Percentiles rank a stretch among this genome's conserved stretches.
These are phyloP conservation scores for Tulasnella sp. DNA, from an alignment of 768 basidiomycete genomes.

Conservation along the genomic window DNA sequence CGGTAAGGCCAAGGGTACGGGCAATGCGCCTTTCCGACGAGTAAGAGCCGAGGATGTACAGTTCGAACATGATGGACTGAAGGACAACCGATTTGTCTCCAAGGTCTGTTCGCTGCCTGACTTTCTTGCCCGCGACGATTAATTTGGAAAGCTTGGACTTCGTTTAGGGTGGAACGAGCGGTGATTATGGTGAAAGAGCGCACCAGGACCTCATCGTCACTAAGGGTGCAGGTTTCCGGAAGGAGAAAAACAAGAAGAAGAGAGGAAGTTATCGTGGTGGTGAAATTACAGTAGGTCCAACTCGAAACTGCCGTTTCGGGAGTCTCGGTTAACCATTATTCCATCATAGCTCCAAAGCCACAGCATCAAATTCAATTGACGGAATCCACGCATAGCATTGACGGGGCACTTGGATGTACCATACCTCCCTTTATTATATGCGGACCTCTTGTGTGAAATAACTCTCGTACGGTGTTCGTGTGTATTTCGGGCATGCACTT, in stretches of 20 bases:
- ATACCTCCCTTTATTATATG: too few relatives aligned
- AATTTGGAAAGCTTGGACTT: conserved; percentile 26
- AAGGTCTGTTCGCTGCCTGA: conserved; percentile 56
- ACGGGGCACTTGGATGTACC: too few relatives aligned
- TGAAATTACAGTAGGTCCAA: conserved; percentile 78
- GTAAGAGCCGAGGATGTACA: conserved; percentile 67
- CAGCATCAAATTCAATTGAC: conserved; percentile 76
- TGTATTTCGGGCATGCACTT: neutral
- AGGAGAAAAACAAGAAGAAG: conserved; percentile 99
- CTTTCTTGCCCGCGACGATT: neutral
- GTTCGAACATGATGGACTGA: conserved; percentile 53
- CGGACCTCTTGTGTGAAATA: too few relatives aligned
- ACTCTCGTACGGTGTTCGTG: neutral
- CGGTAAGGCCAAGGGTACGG: conserved; percentile 35
- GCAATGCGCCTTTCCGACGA: conserved; percentile 75
- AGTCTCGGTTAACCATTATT: neutral
- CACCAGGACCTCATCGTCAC: conserved; percentile 89
- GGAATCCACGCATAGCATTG: neutral
- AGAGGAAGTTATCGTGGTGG: conserved; percentile 92
- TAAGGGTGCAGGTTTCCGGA: conserved; percentile 91
- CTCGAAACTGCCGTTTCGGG: neutral
- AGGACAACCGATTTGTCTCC: conserved; percentile 78
- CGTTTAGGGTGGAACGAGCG: conserved; percentile 59
- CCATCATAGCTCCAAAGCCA: conserved; percentile 68
- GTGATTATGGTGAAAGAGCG: conserved; percentile 89